Base-by-base conservation (phyloP, 345 rosid genomes). In the Streptanthus diversifolius region DNA sequence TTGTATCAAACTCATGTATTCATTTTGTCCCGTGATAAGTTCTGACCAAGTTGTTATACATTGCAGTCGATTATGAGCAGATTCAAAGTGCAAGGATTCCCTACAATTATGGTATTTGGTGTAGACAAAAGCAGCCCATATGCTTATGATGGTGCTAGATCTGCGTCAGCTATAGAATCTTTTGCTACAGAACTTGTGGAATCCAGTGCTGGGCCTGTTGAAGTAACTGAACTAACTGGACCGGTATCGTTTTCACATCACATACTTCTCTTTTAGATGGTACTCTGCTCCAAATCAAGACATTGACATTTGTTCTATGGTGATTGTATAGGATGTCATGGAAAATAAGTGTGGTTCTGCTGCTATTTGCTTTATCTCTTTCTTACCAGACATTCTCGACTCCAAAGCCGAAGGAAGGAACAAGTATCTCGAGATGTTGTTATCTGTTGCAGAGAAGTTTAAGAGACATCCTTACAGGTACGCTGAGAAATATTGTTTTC, bases 361-460 rank as follows among this genome's bases (percentile, higher is more conserved):
- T 40, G 97, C 97, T 71, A 95, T 95, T 76, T 95, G 99, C 80
- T 95, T 95, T 63, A 84, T 90, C 72, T 85, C 98, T 54, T 95
- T 95, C 92, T 78, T 95, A 54, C 99, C 99, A 4, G 97, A 95
- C 66, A 92, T 95, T 80, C 84, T 95, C 81, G 99, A 95, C 82
- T 85, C 98, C 80, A 92, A 92, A 81, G 99, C 99, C 2, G 97
- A 90, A 75, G 99, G 99, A 78, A 90, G 99, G 77, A 95, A 92
- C 75, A 86, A 80, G 72, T 92, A 95, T 78, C 80, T 95, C 49
- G 72, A 88, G 75, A 88, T 85, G 84, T 52, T 95, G 47, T 76
- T 95, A 71, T 79, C 90, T 11, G 98, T 85, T 75, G 96, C 98
- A 11, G 96, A 95, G 79, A 92, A 90, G 84, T 91, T 86, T 68